These are phyloP conservation scores for Podospora comata DNA, from an alignment of 495 filamentous ascomycete genomes.

Conservation along the genomic window DNA sequence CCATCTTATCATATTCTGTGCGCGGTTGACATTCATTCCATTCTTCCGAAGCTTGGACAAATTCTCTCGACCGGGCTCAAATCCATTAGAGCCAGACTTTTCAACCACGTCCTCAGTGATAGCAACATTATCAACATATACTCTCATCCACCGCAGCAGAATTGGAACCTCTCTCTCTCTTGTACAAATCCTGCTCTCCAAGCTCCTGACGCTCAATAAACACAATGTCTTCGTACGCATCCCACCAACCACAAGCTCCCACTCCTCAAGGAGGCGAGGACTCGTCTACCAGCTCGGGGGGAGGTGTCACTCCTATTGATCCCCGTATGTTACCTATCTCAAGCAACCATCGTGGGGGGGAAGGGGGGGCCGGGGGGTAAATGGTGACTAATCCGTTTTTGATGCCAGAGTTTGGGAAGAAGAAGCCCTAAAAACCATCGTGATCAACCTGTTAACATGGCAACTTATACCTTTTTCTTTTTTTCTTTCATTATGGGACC, in stretches of 20 bases:
- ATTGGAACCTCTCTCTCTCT: neutral
- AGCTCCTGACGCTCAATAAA: too few species aligned
- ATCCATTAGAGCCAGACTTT: neutral
- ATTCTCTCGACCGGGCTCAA: neutral
- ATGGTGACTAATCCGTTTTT: too few species aligned
- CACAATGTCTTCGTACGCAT: neutral
- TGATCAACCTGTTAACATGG: too few species aligned
- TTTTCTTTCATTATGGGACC: too few species aligned
- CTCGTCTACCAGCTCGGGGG: neutral
- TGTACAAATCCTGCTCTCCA: too few species aligned
- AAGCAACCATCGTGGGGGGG: neutral
- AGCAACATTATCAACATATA: too few species aligned
- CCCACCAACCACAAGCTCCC: neutral
- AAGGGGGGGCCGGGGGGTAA: too few species aligned
- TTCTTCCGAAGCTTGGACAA: neutral
- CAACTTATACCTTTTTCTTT: too few species aligned
- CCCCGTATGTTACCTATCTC: neutral
- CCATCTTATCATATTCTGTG: neutral
- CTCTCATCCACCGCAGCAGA: neutral
- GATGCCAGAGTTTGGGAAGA: neutral
- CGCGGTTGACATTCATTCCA: neutral
- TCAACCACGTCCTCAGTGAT: too few species aligned
- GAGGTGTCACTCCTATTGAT: neutral
- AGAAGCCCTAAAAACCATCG: neutral
- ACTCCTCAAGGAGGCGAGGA: neutral